These are phyloP conservation scores for Vitis vinifera DNA, from an alignment of 164 flowering plant species.

Conservation along the genomic window DNA sequence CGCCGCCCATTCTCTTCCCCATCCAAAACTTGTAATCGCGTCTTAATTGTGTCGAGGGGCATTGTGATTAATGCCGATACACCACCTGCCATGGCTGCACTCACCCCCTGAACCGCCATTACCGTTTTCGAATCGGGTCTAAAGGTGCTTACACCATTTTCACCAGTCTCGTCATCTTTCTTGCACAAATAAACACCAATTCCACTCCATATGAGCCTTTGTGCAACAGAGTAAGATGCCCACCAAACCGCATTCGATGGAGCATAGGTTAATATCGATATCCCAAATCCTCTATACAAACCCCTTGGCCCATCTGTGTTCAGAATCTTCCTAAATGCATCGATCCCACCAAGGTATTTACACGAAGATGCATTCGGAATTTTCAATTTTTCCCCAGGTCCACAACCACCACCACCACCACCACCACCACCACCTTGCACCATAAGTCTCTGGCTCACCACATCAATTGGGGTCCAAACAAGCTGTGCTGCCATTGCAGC, in stretches of 20 bases:
- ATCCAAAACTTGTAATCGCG: constrained; percentile 49
- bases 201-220: constrained; percentile 46
- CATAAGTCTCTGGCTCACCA: constrained; percentile 59
- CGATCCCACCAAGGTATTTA: constrained; percentile 45
- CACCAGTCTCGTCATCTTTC: constrained; percentile 19
- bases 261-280: constrained; percentile 52
- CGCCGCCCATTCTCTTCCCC: constrained; percentile 37
- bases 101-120: constrained; percentile 54
- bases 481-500: constrained; percentile 64
- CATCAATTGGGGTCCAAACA: constrained; percentile 67
- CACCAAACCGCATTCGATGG: constrained; percentile 69
- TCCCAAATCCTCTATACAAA: constrained; percentile 58
- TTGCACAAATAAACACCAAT: constrained; percentile 28
- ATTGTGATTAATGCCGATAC: constrained; percentile 56
- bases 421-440: constrained; percentile 36
- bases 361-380: constrained; percentile 14
- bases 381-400: constrained; percentile 1
- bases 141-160: constrained; percentile 11
- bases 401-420: neutral
- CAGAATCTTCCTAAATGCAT: constrained; percentile 49
- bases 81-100: constrained; percentile 65
- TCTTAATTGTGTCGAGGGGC: constrained; percentile 67
- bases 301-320: constrained; percentile 42
- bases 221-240: constrained; percentile 54
- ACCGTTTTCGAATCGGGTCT: constrained; percentile 39